phyloP scores from a whole-genome alignment of 1,284 basidiomycete genomes.

The Sanghuangporus sanghuang region DNA sequence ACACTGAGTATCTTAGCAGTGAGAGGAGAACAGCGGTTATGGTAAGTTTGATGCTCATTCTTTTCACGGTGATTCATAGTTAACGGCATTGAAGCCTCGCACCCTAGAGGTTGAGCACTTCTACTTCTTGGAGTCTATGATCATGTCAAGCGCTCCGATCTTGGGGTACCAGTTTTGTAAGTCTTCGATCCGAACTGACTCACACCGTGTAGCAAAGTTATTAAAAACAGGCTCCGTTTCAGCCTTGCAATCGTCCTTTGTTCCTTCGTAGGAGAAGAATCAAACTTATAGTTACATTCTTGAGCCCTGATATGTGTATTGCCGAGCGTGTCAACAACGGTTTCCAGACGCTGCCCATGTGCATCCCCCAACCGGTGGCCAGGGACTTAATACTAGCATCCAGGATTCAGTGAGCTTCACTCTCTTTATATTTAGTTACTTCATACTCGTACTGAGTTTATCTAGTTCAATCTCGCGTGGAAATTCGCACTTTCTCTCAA shows the following conservation, averaged over 20 bases:
- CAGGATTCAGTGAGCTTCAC: constrained; percentile 33
- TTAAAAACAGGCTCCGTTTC: neutral
- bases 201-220: neutral
- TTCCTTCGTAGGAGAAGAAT: neutral
- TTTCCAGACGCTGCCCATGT: constrained; percentile 35
- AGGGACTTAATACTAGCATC: constrained; percentile 36
- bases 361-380: constrained; percentile 41
- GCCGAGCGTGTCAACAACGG: constrained; percentile 31
- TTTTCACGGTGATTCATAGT: no score
- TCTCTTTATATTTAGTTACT: neutral
- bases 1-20: no score
- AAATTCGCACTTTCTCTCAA: no score
- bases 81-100: neutral
- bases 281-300: neutral
- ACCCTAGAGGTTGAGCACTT: constrained; percentile 14
- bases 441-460: neutral
- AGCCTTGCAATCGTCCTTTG: neutral
- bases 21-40: no score
- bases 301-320: constrained; percentile 35
- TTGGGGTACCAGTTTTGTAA: neutral
- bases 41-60: no score
- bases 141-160: neutral
- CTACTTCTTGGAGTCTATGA: constrained; percentile 12
- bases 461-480: constrained; percentile 37
- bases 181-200: constrained; percentile 6